These are phyloP conservation scores for Pseudonitzschia pungens DNA, from an alignment of 108 stramenopile genomes.

Conservation along the genomic window DNA sequence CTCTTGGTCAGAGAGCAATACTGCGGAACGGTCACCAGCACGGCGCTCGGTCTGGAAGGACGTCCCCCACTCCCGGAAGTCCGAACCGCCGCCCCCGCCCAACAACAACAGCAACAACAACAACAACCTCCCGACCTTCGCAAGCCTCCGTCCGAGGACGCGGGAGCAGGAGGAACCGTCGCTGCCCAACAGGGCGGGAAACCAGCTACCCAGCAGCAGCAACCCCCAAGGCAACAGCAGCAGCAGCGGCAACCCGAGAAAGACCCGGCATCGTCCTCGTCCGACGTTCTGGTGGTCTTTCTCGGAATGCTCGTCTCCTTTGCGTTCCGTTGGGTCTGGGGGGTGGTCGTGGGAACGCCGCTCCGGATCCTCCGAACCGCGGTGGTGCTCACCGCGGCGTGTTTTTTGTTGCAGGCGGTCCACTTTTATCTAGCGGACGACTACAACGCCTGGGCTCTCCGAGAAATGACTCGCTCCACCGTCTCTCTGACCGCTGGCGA, in stretches of 20 bases:
- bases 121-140: neutral
- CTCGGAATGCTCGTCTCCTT: slow-evolving; percentile 50
- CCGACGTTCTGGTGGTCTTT: slow-evolving; percentile 56
- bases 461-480: neutral
- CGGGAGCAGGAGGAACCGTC: slow-evolving; percentile 10
- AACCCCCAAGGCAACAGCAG: slow-evolving; percentile 14
- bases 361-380: slow-evolving; percentile 37
- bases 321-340: slow-evolving; percentile 49
- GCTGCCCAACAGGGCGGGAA: neutral
- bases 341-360: slow-evolving; percentile 46
- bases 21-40: slow-evolving; percentile 56
- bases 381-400: slow-evolving; percentile 10
- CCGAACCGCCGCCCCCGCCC: slow-evolving; percentile 2
- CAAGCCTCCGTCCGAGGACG: slow-evolving; percentile 18
- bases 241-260: slow-evolving; percentile 15
- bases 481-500: neutral
- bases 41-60: slow-evolving; percentile 55
- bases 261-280: slow-evolving; percentile 21
- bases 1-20: slow-evolving; percentile 70
- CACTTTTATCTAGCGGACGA: slow-evolving; percentile 23
- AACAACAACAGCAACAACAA: no score
- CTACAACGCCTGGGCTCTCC: slow-evolving; percentile 14
- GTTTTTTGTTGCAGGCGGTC: slow-evolving; percentile 10
- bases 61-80: slow-evolving; percentile 4
- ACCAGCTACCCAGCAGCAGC: slow-evolving; percentile 18